Evolutionary conservation across 805 yeast species (phyloP).

Genomic region (Tetrapisispora fleetii): DNA sequence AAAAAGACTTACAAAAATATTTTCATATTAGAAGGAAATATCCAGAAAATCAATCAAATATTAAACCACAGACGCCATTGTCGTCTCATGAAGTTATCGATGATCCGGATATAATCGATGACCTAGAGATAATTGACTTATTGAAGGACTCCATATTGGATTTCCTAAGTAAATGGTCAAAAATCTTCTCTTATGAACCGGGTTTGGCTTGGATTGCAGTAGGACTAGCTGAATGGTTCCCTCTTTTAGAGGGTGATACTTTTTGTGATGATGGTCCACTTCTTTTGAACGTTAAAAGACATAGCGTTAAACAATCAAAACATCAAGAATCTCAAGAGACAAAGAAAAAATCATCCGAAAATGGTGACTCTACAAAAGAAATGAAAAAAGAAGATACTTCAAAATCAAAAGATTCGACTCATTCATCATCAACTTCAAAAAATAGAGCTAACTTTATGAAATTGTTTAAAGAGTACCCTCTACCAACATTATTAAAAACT

Average conservation of each 20-base stretch:
- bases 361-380: not conserved
- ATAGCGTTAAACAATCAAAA: slow-evolving; percentile 4
- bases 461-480: slow-evolving; percentile 24
- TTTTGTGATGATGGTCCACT: slow-evolving; percentile 13
- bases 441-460: not conserved
- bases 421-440: not conserved
- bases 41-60: not conserved
- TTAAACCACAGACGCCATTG: slow-evolving; percentile 1
- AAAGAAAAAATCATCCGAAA: not conserved
- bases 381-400: not conserved
- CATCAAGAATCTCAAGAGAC: not conserved
- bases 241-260: slow-evolving; percentile 28
- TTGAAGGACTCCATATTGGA: slow-evolving; percentile 51
- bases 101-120: not conserved
- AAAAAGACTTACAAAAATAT: slow-evolving; percentile 52
- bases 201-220: slow-evolving; percentile 84
- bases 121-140: not conserved
- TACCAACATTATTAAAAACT: slow-evolving; percentile 15
- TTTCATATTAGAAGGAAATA: slow-evolving; percentile 28
- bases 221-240: slow-evolving; percentile 83
- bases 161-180: slow-evolving; percentile 73
- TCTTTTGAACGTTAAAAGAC: slow-evolving; percentile 20
- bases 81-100: not conserved
- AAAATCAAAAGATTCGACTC: not conserved
- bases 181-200: slow-evolving; percentile 62